These are phyloP conservation scores for Diphasiastrum complanatum DNA, from an alignment of 83 land plant species.

Conservation along the genomic window DNA sequence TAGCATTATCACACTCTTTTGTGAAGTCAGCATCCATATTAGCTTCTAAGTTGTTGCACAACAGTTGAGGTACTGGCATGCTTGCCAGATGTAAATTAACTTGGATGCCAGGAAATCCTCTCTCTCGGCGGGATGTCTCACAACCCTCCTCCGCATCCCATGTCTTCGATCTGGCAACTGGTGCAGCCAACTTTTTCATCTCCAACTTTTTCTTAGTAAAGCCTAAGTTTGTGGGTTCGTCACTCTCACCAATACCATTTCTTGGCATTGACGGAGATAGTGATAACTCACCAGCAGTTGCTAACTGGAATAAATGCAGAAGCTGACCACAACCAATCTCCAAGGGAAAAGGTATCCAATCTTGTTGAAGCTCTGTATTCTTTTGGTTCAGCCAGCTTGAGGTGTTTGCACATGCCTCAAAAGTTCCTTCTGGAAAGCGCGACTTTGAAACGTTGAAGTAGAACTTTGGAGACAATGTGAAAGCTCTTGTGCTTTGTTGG, in stretches of 20 bases:
- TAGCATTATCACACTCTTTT: not conserved
- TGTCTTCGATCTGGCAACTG: slow-evolving; percentile 40
- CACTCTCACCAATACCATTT: slow-evolving; percentile 82
- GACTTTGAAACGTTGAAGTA: slow-evolving; percentile 58
- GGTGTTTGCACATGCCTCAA: slow-evolving; percentile 47
- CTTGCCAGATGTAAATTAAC: slow-evolving; percentile 32
- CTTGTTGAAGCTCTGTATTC: slow-evolving; percentile 45
- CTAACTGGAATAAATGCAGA: slow-evolving; percentile 58
- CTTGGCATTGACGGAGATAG: slow-evolving; percentile 59
- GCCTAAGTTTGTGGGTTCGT: slow-evolving; percentile 18
- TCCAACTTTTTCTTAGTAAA: not conserved
- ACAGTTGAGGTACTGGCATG: slow-evolving; percentile 22
- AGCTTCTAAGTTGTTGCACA: slow-evolving; percentile 3
- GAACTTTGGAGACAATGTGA: slow-evolving; percentile 72
- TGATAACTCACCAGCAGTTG: slow-evolving; percentile 48
- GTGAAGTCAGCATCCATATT: slow-evolving; percentile 3
- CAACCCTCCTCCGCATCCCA: slow-evolving; percentile 39
- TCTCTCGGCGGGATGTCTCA: slow-evolving; percentile 58
- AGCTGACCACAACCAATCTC: slow-evolving; percentile 78
- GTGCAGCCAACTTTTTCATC: not conserved
- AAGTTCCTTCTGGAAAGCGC: slow-evolving; percentile 60
- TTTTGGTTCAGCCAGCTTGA: slow-evolving; percentile 49
- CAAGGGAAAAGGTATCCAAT: slow-evolving; percentile 38
- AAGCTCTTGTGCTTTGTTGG: slow-evolving; percentile 48
- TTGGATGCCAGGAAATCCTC: slow-evolving; percentile 91